A percentile compares a stretch with the other conserved stretches of the same genome.
Evolutionary conservation across 2,329 filamentous ascomycete species (phyloP).

Genomic region (Aspergillus phoenicis): DNA sequence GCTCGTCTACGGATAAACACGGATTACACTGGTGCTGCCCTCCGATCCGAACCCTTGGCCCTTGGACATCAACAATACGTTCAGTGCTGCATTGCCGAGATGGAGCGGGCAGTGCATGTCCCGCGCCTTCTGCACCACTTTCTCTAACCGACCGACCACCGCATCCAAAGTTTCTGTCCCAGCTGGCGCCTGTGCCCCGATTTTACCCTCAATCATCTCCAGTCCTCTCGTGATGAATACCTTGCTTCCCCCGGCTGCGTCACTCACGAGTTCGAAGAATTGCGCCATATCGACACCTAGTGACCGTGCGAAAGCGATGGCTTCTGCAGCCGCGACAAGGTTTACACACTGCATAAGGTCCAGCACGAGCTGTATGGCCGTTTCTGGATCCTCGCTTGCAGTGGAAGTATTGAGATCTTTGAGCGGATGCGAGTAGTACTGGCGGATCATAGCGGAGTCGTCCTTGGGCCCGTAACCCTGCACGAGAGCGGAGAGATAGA

Average conservation of each 20-base stretch:
- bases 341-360: constrained; percentile 52
- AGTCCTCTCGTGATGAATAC: constrained; percentile 46
- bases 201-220: constrained; percentile 40
- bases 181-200: constrained; percentile 28
- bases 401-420: constrained; percentile 37
- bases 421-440: constrained; percentile 51
- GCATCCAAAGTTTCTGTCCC: constrained; percentile 42
- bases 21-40: constrained; percentile 37
- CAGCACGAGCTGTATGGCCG: constrained; percentile 45
- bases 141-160: constrained; percentile 42
- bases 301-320: constrained; percentile 50
- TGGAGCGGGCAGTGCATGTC: constrained; percentile 43
- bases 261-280: constrained; percentile 51
- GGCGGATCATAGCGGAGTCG: constrained; percentile 59
- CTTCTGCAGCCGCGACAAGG: constrained; percentile 53
- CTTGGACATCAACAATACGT: constrained; percentile 36
- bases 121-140: constrained; percentile 47
- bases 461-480: constrained; percentile 60
- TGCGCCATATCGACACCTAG: constrained; percentile 49
- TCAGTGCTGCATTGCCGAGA: constrained; percentile 42
- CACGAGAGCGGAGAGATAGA: constrained; percentile 62
- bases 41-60: constrained; percentile 34
- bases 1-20: constrained; percentile 29
- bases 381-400: constrained; percentile 35
- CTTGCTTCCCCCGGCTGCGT: constrained; percentile 51